phyloP scores from a whole-genome alignment of 441 rosid species.

The Gossypium gossypioides region DNA sequence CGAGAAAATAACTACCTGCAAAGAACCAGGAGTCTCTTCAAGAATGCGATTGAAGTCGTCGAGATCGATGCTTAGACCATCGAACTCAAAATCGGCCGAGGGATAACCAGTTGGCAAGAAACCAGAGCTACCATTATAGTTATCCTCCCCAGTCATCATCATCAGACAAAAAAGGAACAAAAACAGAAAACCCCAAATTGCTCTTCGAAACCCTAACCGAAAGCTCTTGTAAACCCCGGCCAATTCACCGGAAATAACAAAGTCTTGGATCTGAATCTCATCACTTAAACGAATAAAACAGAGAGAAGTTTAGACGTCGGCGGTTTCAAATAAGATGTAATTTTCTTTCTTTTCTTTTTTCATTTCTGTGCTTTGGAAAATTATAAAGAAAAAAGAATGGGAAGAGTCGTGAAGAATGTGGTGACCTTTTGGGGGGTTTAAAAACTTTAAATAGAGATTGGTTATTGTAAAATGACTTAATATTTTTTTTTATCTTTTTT shows the following conservation, averaged over 20 bases:
- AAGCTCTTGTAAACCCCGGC: neutral
- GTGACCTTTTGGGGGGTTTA: neutral
- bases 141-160: conserved; percentile 35
- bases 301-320: conserved; percentile 18
- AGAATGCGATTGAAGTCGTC: conserved; percentile 36
- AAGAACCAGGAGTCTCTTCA: conserved; percentile 31
- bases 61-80: conserved; percentile 38
- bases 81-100: conserved; percentile 21
- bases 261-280: conserved; percentile 10
- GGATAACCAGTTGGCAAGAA: conserved; percentile 13
- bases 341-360: conserved; percentile 19
- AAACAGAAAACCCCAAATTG: conserved; percentile 16
- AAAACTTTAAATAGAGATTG: conserved; percentile 23
- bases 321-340: conserved; percentile 14
- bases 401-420: conserved; percentile 11
- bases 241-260: conserved; percentile 5
- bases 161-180: conserved; percentile 10
- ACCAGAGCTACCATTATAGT: conserved; percentile 4
- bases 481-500: neutral
- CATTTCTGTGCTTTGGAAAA: neutral
- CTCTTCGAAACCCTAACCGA: conserved; percentile 14
- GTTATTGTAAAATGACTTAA: neutral
- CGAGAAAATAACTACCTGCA: conserved; percentile 32
- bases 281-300: conserved; percentile 1
- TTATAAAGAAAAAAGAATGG: neutral